phyloP scores from a whole-genome alignment of 129 eudicot species.

The carrot (Daucus carota) region DNA sequence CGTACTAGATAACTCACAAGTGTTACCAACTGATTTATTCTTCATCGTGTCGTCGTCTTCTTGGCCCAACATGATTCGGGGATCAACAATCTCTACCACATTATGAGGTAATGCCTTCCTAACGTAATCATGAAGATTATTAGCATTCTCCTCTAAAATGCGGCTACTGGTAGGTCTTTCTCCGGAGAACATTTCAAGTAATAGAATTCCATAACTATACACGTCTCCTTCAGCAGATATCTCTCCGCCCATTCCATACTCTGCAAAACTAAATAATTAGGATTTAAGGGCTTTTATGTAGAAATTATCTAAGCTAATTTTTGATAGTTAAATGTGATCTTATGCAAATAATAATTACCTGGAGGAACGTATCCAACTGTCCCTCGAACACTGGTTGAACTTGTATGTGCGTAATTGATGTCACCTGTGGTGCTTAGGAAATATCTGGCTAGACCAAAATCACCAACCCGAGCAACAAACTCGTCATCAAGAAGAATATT shows the following conservation, averaged over 20 bases:
- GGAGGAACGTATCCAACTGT: conserved; percentile 2
- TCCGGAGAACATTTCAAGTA: background rate
- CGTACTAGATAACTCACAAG: background rate
- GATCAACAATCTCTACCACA: background rate
- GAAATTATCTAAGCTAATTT: background rate
- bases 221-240: background rate
- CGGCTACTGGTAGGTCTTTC: background rate
- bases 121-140: background rate
- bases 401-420: background rate
- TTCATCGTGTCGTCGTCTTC: background rate
- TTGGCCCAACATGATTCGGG: background rate
- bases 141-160: background rate
- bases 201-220: background rate
- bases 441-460: background rate
- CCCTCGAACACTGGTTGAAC: background rate
- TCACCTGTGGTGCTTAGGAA: background rate
- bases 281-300: background rate
- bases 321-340: too few species aligned
- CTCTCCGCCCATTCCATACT: conserved; percentile 6
- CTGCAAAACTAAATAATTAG: background rate
- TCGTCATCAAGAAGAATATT: background rate
- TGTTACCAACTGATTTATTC: background rate
- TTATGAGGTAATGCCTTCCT: background rate
- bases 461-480: background rate
- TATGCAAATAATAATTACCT: background rate